phyloP scores from a whole-genome alignment of 176 grass and related monocot species.

The bread wheat (Triticum aestivum) region DNA sequence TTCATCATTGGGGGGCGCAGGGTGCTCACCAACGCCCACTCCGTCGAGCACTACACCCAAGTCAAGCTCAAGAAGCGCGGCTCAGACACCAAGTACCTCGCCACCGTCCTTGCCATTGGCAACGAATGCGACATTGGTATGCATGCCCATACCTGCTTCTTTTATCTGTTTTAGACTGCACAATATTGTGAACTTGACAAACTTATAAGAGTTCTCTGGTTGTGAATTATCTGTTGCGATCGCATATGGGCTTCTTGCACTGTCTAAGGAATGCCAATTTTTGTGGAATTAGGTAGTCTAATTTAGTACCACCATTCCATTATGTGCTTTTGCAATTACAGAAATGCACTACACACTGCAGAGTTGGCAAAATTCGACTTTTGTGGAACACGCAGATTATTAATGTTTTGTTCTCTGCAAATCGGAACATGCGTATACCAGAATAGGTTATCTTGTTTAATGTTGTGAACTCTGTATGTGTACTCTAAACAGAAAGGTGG shows the following conservation, averaged over 20 bases:
- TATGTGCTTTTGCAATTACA: background rate
- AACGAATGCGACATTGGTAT: slow-evolving; percentile 95
- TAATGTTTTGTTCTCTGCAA: background rate
- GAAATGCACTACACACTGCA: background rate
- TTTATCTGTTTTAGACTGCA: background rate
- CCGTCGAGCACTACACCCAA: slow-evolving; percentile 91
- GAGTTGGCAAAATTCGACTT: background rate
- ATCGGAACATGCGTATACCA: background rate
- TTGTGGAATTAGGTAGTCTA: background rate
- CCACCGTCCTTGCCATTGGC: slow-evolving; percentile 86
- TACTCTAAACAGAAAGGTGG: background rate
- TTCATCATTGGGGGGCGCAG: slow-evolving; percentile 70
- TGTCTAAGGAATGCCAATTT: background rate
- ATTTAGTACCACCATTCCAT: background rate
- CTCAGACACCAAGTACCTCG: slow-evolving; percentile 88
- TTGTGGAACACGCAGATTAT: slow-evolving; percentile 5
- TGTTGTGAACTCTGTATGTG: background rate
- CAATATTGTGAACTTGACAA: background rate
- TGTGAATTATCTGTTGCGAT: background rate
- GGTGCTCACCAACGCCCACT: slow-evolving; percentile 94
- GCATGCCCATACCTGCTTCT: background rate
- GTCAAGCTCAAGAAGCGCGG: slow-evolving; percentile 98
- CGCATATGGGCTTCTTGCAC: background rate
- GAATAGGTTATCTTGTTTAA: background rate
- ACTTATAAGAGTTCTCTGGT: background rate